Evolutionary conservation across 2,329 filamentous ascomycete genomes (phyloP).

Genomic region (Penicillium freii): DNA sequence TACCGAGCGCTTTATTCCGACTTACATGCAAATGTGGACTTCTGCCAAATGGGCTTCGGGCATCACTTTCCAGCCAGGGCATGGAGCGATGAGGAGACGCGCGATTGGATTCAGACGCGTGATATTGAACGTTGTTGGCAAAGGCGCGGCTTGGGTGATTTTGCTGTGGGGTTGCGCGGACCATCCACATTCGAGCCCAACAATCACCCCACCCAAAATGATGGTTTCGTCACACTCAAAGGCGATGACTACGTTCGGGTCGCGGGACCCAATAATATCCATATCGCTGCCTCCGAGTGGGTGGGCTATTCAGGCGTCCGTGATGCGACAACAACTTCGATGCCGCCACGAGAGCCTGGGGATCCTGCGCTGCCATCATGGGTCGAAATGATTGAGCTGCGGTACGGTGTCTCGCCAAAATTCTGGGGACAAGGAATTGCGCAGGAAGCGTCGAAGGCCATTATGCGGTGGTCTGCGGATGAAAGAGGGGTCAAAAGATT

Average conservation of each 20-base stretch:
- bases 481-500: constrained; percentile 24
- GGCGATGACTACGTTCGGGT: neutral
- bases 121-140: constrained; percentile 19
- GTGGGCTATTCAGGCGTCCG: constrained; percentile 24
- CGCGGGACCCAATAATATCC: neutral
- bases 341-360: constrained; percentile 11
- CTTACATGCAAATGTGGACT: constrained; percentile 16
- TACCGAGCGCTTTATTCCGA: constrained; percentile 21
- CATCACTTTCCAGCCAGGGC: constrained; percentile 10
- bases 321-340: constrained; percentile 22
- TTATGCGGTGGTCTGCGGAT: constrained; percentile 24
- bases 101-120: constrained; percentile 15
- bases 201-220: neutral
- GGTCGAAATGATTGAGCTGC: constrained; percentile 29
- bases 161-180: constrained; percentile 17
- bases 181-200: neutral
- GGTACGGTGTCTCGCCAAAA: constrained; percentile 24
- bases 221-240: neutral
- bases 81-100: constrained; percentile 22
- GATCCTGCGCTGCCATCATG: constrained; percentile 17
- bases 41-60: constrained; percentile 24
- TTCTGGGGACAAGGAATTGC: constrained; percentile 27
- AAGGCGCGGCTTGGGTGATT: constrained; percentile 14
- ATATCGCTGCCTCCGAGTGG: constrained; percentile 15
- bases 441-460: constrained; percentile 19